Conservation (phyloP, 495 filamentous ascomycete species). For the Podospora bellae-mahoneyi region DNA sequence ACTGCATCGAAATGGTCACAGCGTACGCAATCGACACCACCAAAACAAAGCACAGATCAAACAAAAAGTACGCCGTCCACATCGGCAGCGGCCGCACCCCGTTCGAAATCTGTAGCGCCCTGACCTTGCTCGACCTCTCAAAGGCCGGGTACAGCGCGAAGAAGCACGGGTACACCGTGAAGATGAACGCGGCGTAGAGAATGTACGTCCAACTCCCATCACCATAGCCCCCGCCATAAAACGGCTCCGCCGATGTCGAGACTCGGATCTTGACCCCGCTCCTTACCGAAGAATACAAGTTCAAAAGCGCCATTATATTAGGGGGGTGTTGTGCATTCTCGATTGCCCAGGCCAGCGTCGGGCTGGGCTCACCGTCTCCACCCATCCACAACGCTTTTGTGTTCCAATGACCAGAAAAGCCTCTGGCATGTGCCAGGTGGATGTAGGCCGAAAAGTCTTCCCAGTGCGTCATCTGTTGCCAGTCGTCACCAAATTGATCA, state of each 20-base stretch:
- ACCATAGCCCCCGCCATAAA: not conserved
- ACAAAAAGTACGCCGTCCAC: conserved; percentile 70
- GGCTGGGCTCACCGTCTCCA: not conserved
- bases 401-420: not conserved
- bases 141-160: conserved; percentile 78
- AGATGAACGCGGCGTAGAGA: conserved; percentile 69
- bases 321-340: not conserved
- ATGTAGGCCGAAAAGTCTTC: not conserved
- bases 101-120: conserved; percentile 78
- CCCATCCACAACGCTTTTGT: conserved; percentile 1
- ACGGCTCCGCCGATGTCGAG: not conserved
- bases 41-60: conserved; percentile 67
- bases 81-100: conserved; percentile 66
- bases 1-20: conserved; percentile 52
- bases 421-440: not conserved
- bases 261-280: not conserved
- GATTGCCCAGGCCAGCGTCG: not conserved
- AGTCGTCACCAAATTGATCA: not conserved
- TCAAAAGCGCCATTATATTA: not conserved
- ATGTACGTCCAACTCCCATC: conserved; percentile 51
- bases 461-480: not conserved
- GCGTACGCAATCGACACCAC: conserved; percentile 63
- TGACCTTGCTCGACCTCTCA: conserved; percentile 67
- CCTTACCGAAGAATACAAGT: not conserved
- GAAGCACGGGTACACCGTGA: conserved; percentile 72